Evolutionary conservation across 2,329 filamentous ascomycete species (phyloP).

Genomic region (Colletotrichum tropicicola): DNA sequence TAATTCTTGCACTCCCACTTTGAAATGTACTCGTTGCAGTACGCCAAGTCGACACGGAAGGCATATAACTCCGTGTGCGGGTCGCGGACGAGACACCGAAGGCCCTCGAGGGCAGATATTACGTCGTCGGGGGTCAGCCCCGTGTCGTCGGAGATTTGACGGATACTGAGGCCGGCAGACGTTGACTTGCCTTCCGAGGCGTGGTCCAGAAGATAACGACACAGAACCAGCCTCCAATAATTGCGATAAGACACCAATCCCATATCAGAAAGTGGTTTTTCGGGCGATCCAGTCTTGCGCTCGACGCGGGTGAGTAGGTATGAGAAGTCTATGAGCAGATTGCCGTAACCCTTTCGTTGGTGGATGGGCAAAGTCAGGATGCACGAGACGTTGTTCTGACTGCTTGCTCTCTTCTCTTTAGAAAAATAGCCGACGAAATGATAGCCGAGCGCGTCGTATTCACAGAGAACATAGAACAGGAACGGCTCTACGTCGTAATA

Average conservation of each 20-base stretch:
- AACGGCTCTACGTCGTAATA: constrained; percentile 99
- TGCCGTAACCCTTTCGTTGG: constrained; percentile 95
- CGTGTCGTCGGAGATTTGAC: constrained; percentile 83
- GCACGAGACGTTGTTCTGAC: constrained; percentile 96
- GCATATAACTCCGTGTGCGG: constrained; percentile 90
- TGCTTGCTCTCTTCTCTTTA: constrained; percentile 95
- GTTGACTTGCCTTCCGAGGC: constrained; percentile 45
- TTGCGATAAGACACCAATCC: constrained; percentile 96
- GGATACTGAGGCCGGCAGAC: constrained; percentile 62
- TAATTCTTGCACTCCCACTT: constrained; percentile 93
- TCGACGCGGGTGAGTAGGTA: constrained; percentile 95
- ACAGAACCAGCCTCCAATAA: constrained; percentile 93
- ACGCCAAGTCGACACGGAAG: constrained; percentile 84
- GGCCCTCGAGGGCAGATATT: constrained; percentile 88
- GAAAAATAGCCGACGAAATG: constrained; percentile 99
- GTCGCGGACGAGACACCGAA: constrained; percentile 89
- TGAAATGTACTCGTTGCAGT: constrained; percentile 86
- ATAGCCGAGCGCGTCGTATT: constrained; percentile 89
- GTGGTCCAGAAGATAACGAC: constrained; percentile 79
- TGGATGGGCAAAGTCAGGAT: constrained; percentile 96
- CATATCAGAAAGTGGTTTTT: constrained; percentile 98
- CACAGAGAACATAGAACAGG: constrained; percentile 95
- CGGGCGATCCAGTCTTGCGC: constrained; percentile 91
- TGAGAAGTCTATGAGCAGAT: constrained; percentile 97
- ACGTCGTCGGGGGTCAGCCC: constrained; percentile 98